A percentile compares a stretch with the other conserved stretches of the same genome.
Conservation (phyloP, 306 rosid genomes). For the Benincasa hispida region DNA sequence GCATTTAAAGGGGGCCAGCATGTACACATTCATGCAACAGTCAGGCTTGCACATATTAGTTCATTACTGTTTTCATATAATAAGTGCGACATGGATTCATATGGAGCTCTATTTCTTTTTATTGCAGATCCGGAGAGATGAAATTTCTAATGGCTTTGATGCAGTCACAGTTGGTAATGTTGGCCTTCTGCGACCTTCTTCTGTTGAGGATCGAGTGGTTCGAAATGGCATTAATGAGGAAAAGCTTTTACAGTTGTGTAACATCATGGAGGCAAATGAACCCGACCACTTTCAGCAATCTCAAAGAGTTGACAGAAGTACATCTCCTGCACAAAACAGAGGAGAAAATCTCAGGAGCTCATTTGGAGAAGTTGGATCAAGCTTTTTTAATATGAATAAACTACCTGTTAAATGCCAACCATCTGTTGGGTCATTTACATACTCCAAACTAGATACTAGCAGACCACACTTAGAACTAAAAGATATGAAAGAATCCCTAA, state of each 20-base stretch:
- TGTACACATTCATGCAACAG: neutral
- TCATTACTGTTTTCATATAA: neutral
- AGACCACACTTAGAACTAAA: conserved; percentile 41
- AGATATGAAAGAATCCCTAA: conserved; percentile 28
- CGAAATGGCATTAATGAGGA: conserved; percentile 47
- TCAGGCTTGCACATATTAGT: neutral
- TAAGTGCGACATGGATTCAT: neutral
- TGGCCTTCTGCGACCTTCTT: conserved; percentile 32
- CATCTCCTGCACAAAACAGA: conserved; percentile 27
- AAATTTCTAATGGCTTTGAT: conserved; percentile 33
- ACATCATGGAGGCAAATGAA: conserved; percentile 69
- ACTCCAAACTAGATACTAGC: conserved; percentile 36
- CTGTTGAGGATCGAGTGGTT: conserved; percentile 28
- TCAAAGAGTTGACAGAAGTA: conserved; percentile 29
- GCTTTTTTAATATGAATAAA: conserved; percentile 34
- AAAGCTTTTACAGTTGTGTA: conserved; percentile 74
- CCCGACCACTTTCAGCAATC: conserved; percentile 30
- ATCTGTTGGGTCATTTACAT: conserved; percentile 39
- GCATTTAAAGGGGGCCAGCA: neutral
- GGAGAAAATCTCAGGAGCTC: conserved; percentile 27
- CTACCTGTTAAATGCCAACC: conserved; percentile 32
- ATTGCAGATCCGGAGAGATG: conserved; percentile 40
- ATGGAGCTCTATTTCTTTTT: conserved; percentile 12
- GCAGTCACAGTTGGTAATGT: conserved; percentile 26
- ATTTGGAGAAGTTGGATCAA: conserved; percentile 31